A percentile compares a stretch with the other conserved stretches of the same genome.
Evolutionary conservation across 306 rosid genomes (phyloP).

Genomic region (Albizia julibrissin): DNA sequence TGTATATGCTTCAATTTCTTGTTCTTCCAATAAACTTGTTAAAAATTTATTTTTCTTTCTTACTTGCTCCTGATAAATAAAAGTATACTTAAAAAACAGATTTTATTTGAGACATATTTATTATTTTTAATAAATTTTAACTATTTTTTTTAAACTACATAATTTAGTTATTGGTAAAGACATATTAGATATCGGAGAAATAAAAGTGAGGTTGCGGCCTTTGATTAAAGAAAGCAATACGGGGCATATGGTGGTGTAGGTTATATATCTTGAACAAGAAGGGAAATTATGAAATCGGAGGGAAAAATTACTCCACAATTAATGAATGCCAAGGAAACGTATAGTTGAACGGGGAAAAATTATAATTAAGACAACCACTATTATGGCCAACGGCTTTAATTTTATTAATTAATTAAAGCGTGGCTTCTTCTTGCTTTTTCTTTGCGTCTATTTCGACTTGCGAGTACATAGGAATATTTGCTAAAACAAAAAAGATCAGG

Average conservation of each 20-base stretch:
- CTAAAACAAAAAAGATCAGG: not conserved
- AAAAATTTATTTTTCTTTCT: too few relatives aligned
- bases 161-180: too few relatives aligned
- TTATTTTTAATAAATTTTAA: too few relatives aligned
- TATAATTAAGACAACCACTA: slow-evolving; percentile 1
- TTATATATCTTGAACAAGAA: slow-evolving; percentile 4
- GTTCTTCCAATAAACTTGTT: too few relatives aligned
- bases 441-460: too few relatives aligned
- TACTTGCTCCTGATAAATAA: too few relatives aligned
- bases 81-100: too few relatives aligned
- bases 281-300: slow-evolving; percentile 22
- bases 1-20: too few relatives aligned
- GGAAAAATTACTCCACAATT: not conserved
- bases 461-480: too few relatives aligned
- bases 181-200: too few relatives aligned
- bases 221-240: not conserved
- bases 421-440: not conserved
- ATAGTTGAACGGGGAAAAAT: not conserved
- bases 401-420: not conserved
- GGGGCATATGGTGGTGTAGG: not conserved
- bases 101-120: too few relatives aligned
- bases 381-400: not conserved
- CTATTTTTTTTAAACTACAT: too few relatives aligned
- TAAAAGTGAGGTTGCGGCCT: not conserved
- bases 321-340: not conserved